Base-by-base conservation (phyloP, 2,329 filamentous ascomycete species). In the Pseudodiploospora longispora region DNA sequence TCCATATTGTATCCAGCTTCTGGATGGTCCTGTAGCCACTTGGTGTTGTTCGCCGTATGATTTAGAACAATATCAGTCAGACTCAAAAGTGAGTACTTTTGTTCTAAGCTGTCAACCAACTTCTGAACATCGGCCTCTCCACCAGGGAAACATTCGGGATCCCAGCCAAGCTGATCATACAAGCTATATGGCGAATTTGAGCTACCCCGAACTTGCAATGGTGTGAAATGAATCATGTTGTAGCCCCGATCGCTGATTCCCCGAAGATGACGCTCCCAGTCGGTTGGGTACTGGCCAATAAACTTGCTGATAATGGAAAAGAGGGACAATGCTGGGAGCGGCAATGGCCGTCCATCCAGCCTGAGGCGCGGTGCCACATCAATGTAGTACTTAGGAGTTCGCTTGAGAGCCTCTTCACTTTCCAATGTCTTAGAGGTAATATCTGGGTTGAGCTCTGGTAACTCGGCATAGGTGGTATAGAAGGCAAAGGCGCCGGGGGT, bases 201-300 rank as follows among this genome's bases (percentile, higher is more conserved):
- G 37, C 74, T 76, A 46, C 93, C 93, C 47, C 93, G 82, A 47
- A 85, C 75, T 74, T 95, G 93, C 52, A 98, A 72, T 7, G 93
- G 93, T 2, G 93, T 96, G 64, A 98, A 98, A 65, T 98, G 93
- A 48, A 98, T 82, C 89, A 97, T 96, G 68, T 98, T 98, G 74
- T 98, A 98, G 38, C 90, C 90, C 49, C 93, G 78, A 57, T 86
- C 80, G 61, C 87, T 86, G 61, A 98, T 95, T 29, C 93, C 90
- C 45, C 78, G 76, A 46, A 98, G 70, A 62, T 97, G 91, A 41
- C 80, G 84, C 60, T 96, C 81, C 90, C 91, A 98, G 57, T 95
- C 87, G 10, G 74, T 74, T 0, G 91, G 88, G 59, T 93, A 95
- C 59, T 83, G 82, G 50, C 93, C 93, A 87, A 98, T 94, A 68